Conservation (phyloP, 2,329 filamentous ascomycete species). For the Tolypocladium ophioglossoides region DNA sequence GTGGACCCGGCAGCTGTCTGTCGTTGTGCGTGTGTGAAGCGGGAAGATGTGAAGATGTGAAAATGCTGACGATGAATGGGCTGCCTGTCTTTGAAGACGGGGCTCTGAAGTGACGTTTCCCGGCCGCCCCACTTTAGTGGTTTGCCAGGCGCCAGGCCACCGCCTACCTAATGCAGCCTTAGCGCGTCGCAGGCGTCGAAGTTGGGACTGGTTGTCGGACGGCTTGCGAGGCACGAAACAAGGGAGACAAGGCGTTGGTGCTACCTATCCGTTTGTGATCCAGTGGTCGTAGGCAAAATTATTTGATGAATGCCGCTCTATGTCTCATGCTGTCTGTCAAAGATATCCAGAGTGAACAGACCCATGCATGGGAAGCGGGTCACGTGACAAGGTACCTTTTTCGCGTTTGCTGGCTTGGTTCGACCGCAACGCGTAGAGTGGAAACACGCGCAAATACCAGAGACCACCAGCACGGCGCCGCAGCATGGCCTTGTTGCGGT, state of each 20-base stretch:
- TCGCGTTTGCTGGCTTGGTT: background rate
- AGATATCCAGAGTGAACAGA: no score
- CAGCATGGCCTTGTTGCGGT: background rate
- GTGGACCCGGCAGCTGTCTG: background rate
- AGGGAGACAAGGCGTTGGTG: background rate
- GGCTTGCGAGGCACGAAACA: background rate
- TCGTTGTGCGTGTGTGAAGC: background rate
- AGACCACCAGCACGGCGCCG: background rate
- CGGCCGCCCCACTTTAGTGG: background rate
- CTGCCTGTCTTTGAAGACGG: background rate
- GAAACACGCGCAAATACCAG: background rate
- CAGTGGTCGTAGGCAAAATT: background rate
- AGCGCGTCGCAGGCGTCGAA: background rate
- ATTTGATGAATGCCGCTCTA: no score
- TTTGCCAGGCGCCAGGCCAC: background rate
- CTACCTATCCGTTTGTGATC: background rate
- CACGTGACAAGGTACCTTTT: conserved; percentile 2
- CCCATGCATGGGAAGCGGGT: background rate
- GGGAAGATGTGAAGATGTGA: background rate
- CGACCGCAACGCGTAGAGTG: background rate
- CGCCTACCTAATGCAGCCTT: background rate
- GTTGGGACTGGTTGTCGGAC: background rate
- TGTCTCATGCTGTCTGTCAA: no score
- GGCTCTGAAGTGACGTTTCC: background rate
- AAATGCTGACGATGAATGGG: no score